phyloP scores from a whole-genome alignment of 2,329 filamentous ascomycete species.

The Ophioceras dolichostomum region DNA sequence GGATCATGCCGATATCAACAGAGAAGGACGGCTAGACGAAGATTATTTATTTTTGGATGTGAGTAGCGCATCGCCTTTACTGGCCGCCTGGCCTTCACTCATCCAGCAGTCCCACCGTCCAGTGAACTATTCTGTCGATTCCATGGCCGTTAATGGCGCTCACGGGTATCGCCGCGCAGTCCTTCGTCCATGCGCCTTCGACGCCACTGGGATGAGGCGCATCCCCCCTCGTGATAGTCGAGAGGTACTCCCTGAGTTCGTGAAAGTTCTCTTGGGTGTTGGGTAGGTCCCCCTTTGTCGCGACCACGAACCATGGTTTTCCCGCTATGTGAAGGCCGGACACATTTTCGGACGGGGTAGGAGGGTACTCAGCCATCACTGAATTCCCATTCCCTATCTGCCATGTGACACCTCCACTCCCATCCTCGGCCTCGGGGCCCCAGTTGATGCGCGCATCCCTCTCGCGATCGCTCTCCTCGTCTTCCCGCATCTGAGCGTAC shows the following conservation, averaged over 20 bases:
- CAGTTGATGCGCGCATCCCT: constrained; percentile 44
- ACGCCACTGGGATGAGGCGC: constrained; percentile 62
- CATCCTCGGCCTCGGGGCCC: constrained; percentile 38
- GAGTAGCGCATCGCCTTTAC: no score
- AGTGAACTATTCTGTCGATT: constrained; percentile 60
- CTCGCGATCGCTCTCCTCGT: constrained; percentile 55
- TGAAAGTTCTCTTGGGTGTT: constrained; percentile 68
- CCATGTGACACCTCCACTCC: constrained; percentile 3
- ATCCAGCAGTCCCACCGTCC: constrained; percentile 58
- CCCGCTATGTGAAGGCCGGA: constrained; percentile 62
- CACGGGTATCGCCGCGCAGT: constrained; percentile 66
- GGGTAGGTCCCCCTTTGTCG: constrained; percentile 80
- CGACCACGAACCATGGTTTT: constrained; percentile 95
- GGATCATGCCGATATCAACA: no score
- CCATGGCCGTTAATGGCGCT: constrained; percentile 84
- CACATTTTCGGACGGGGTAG: constrained; percentile 10
- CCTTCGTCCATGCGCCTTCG: constrained; percentile 41
- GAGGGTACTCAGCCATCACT: constrained; percentile 18
- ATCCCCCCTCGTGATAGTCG: constrained; percentile 46
- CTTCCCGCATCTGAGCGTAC: constrained; percentile 70
- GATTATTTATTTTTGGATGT: no score
- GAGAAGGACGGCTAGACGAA: no score
- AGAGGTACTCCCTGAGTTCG: constrained; percentile 57
- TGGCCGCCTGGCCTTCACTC: no score
- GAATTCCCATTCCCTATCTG: constrained; percentile 1